Evolutionary conservation across 2,329 filamentous ascomycete species (phyloP).

Genomic region (Fusarium albosuccineum): DNA sequence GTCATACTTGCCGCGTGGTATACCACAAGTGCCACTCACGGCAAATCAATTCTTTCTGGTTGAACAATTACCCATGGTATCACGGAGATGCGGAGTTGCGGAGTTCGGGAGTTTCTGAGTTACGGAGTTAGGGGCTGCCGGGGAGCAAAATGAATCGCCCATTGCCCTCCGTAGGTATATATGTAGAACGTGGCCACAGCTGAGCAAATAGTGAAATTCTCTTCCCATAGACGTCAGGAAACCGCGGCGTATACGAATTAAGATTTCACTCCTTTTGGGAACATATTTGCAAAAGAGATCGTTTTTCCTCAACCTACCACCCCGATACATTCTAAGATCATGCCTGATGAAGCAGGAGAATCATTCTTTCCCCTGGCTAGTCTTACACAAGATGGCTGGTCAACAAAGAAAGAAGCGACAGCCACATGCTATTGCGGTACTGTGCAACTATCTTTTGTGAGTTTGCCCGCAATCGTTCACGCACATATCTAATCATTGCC

Average conservation of each 20-base stretch:
- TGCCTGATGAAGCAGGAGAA: background rate
- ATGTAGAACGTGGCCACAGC: background rate
- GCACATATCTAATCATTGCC: background rate
- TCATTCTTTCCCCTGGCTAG: background rate
- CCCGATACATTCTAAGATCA: background rate
- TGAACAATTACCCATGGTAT: too few species aligned
- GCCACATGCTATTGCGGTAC: background rate
- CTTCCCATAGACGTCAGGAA: background rate
- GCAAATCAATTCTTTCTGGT: too few species aligned
- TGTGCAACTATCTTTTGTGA: background rate
- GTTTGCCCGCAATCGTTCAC: background rate
- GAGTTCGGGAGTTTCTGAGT: too few species aligned
- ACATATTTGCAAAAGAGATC: background rate
- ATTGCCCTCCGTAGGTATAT: background rate
- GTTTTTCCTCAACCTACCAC: background rate
- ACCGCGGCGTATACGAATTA: background rate
- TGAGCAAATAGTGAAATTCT: background rate
- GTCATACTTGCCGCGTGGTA: too few species aligned
- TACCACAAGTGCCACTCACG: too few species aligned
- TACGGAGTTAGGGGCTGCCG: background rate
- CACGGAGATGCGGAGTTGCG: too few species aligned
- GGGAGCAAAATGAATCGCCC: background rate
- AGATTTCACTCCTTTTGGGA: background rate
- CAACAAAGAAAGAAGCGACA: background rate
- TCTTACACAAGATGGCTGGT: conserved; percentile 1